Evolutionary conservation across 495 filamentous ascomycete species (phyloP).

Genomic region (Xylaria intraflava): DNA sequence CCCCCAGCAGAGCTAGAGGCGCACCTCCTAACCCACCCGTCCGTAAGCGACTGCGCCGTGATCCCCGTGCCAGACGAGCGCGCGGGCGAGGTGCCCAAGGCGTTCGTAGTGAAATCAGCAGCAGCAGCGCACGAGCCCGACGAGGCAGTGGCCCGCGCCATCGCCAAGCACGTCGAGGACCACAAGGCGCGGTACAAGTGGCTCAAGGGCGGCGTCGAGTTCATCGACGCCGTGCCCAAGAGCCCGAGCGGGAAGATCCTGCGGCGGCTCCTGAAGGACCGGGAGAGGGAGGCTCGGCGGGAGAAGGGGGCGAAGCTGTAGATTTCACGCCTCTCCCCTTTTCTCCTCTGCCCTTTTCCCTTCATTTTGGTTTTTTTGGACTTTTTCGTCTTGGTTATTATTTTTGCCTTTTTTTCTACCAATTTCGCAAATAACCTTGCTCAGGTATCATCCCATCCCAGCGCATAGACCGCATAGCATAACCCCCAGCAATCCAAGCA

Average conservation of each 20-base stretch:
- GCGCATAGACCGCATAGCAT: no score
- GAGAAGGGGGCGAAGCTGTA: constrained; percentile 50
- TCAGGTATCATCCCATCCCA: no score
- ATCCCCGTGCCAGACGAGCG: constrained; percentile 70
- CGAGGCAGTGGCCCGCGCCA: constrained; percentile 49
- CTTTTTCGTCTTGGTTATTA: no score
- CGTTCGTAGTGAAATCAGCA: constrained; percentile 71
- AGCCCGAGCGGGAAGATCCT: constrained; percentile 92
- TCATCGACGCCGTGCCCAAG: constrained; percentile 72
- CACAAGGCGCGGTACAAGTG: constrained; percentile 86
- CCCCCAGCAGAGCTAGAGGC: constrained; percentile 88
- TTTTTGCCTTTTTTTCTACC: no score
- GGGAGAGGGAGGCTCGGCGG: constrained; percentile 63
- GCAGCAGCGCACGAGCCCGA: constrained; percentile 49
- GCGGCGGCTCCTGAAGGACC: constrained; percentile 69
- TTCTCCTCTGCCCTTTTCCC: no score
- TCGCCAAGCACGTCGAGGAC: constrained; percentile 69
- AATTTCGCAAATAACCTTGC: no score
- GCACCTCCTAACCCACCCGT: constrained; percentile 74
- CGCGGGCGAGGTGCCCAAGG: constrained; percentile 81
- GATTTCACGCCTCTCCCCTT: constrained; percentile 4
- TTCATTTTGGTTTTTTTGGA: no score
- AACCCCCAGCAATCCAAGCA: no score
- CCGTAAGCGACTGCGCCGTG: constrained; percentile 77
- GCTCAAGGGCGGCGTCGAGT: constrained; percentile 78